phyloP scores from a whole-genome alignment of 1,284 basidiomycete genomes.

The Mycena sp. region DNA sequence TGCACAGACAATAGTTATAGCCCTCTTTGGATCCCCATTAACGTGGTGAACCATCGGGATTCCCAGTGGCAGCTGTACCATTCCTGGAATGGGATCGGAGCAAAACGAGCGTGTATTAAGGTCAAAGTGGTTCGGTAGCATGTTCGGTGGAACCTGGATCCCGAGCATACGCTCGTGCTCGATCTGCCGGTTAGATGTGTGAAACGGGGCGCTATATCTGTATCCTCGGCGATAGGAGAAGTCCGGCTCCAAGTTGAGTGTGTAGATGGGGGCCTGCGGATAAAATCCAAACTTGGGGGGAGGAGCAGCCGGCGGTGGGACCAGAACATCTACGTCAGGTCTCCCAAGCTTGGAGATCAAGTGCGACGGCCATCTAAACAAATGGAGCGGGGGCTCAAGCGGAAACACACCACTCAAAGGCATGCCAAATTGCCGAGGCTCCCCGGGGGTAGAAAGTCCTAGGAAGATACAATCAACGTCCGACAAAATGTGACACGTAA shows the following conservation, averaged over 20 bases:
- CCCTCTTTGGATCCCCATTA: background rate
- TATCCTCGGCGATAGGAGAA: background rate
- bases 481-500: no score
- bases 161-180: background rate
- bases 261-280: background rate
- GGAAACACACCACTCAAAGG: background rate
- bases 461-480: no score
- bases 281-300: background rate
- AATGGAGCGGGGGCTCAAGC: background rate
- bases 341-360: background rate
- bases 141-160: background rate
- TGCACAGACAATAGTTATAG: background rate
- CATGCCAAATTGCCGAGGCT: background rate
- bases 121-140: background rate
- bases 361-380: background rate
- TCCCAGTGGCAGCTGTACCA: background rate
- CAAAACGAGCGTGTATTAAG: background rate
- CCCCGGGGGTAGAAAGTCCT: no score
- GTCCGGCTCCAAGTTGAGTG: background rate
- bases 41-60: constrained; percentile 11
- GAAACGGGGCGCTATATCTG: background rate
- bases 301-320: background rate
- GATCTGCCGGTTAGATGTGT: background rate
- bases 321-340: background rate
- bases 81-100: background rate